phyloP scores from a whole-genome alignment of 495 filamentous ascomycete genomes.

The Aspergillus indologenus region DNA sequence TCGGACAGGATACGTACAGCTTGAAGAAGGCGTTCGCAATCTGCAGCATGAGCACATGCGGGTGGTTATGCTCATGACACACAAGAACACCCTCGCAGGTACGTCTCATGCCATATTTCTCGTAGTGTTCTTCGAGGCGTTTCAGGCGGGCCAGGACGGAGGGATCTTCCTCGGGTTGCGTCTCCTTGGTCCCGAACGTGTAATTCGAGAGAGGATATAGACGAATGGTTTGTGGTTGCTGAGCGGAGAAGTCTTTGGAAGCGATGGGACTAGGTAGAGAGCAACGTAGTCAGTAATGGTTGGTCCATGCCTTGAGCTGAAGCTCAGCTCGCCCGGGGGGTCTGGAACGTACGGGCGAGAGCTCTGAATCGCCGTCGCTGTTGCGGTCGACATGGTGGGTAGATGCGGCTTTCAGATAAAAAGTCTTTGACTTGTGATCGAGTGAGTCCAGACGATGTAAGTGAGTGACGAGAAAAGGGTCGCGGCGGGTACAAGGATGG shows the following conservation, averaged over 20 bases:
- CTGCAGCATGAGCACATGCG: conserved; percentile 96
- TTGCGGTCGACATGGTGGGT: conserved; percentile 70
- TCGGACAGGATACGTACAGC: conserved; percentile 50
- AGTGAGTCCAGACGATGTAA: not conserved
- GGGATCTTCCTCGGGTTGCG: conserved; percentile 95
- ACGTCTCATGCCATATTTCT: conserved; percentile 86
- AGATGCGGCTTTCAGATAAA: not conserved
- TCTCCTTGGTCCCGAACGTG: conserved; percentile 97
- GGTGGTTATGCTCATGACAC: conserved; percentile 98
- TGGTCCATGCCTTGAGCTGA: not conserved
- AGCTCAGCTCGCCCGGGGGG: not conserved
- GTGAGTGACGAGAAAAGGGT: not conserved
- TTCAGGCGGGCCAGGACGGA: conserved; percentile 89
- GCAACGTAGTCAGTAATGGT: not conserved
- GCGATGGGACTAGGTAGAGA: conserved; percentile 60
- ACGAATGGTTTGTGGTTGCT: conserved; percentile 87
- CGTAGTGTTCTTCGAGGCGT: conserved; percentile 91
- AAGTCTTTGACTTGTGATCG: too few species aligned
- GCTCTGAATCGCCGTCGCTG: conserved; percentile 65
- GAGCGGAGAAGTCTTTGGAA: conserved; percentile 77
- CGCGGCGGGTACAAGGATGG: not conserved
- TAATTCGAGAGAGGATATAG: conserved; percentile 97
- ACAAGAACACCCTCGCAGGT: conserved; percentile 96
- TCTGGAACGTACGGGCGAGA: conserved; percentile 54
- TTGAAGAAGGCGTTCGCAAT: conserved; percentile 99